Evolutionary conservation across 139 green algal species (phyloP), one percentile per base, ranked within the genome.

Genomic region (Picochlorum sp.): DNA sequence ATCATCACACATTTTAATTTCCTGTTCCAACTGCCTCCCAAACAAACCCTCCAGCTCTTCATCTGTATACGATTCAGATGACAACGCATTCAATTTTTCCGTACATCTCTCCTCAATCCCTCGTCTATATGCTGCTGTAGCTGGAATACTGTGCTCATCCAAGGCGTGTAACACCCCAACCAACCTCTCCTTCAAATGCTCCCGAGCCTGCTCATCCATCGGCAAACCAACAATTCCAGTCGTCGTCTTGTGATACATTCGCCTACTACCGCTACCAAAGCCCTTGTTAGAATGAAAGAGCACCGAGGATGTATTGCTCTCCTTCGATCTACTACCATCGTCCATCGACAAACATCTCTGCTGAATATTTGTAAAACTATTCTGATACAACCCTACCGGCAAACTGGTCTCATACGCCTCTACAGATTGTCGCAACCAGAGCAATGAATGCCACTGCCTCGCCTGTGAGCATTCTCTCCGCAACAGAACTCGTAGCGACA

Each of bases 201-300:
- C 49, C 8, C 70, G 49, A 0, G 75, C 71, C 11, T 76, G 16
- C 10, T 62, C 62, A 45, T 79, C 77, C 16, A 84, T 52, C 1
- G 71, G 66, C 16, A 84, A 30, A 8, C 77, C 77, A 62, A 84
- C 77, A 34, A 84, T 80, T 30, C 77, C 77, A 11, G 77, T 84
- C 15, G 75, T 81, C 15, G 57, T 49, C 64, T 84, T 84, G 23
- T 31, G 20, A 59, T n/a, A 65, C 20, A 16, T 14, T 55, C n/a
- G 58, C 34, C 34, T 41, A n/a, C n/a, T n/a, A n/a, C n/a, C n/a
- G n/a, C n/a, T n/a, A n/a, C n/a, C n/a, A 41, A 41, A 41, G 34
- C 34, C 34, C 34, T 41, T 11, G 34, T 41, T 7, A 41, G 34
- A 41, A 4, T 41, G 34, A 41, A 41, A 11, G 8, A 41, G 34